A percentile compares a stretch with the other conserved stretches of the same genome.
phyloP scores from a whole-genome alignment of 2,329 filamentous ascomycete species.

The Botryotinia calthae region DNA sequence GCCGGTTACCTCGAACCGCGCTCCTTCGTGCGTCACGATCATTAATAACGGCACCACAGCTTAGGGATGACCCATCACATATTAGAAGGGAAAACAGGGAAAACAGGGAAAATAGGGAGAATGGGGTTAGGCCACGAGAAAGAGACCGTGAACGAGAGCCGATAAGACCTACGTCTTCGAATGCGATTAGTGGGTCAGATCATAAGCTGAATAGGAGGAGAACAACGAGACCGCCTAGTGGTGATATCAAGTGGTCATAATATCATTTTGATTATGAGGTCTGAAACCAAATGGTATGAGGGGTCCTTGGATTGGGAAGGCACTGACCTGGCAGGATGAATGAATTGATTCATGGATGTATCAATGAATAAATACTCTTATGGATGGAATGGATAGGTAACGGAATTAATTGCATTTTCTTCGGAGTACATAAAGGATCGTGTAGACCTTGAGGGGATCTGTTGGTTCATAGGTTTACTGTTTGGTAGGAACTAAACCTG shows the following conservation, averaged over 20 bases:
- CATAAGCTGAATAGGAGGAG: constrained; percentile 35
- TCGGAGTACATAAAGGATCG: constrained; percentile 4
- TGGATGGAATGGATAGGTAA: constrained; percentile 5
- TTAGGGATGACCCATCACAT: constrained; percentile 26
- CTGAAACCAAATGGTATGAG: background rate
- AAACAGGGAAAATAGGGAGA: constrained; percentile 26
- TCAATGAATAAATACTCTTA: background rate
- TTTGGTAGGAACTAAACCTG: background rate
- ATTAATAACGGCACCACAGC: constrained; percentile 32
- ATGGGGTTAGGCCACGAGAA: constrained; percentile 23
- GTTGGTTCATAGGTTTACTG: background rate
- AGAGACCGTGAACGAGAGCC: constrained; percentile 26
- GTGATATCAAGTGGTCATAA: constrained; percentile 40
- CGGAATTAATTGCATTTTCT: constrained; percentile 18
- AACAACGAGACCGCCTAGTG: constrained; percentile 34
- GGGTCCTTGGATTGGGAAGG: background rate
- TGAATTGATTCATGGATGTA: constrained; percentile 5
- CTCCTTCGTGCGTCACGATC: constrained; percentile 36
- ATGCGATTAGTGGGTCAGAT: constrained; percentile 25
- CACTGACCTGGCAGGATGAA: background rate
- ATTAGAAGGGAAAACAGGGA: constrained; percentile 12
- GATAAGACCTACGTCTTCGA: constrained; percentile 26
- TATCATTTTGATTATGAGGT: background rate
- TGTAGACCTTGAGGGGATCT: background rate
- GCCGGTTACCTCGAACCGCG: constrained; percentile 37